Conservation (phyloP, 2,329 filamentous ascomycete genomes). For the Chrysoporthe austroafricana region DNA sequence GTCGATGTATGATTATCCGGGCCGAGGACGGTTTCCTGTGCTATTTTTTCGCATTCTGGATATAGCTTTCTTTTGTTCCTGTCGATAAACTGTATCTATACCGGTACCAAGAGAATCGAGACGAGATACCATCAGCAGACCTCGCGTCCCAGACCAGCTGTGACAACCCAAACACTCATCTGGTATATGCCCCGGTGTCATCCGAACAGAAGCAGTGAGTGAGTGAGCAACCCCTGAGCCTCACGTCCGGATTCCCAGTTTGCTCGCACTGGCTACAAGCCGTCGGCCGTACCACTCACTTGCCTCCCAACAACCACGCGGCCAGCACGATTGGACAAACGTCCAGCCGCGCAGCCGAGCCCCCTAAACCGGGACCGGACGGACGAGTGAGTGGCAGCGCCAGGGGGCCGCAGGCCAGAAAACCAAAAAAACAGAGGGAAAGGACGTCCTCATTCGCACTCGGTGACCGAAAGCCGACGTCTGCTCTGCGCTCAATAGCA, state of each 20-base stretch:
- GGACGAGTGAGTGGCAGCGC: neutral
- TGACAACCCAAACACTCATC: neutral
- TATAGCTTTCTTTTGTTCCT: slow-evolving; percentile 11
- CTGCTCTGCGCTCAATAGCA: neutral
- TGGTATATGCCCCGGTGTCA: too few relatives aligned
- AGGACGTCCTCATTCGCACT: neutral
- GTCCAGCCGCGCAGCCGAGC: neutral
- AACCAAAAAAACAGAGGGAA: neutral
- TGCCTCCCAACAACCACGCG: neutral
- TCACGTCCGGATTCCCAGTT: neutral
- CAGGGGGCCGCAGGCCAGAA: too few relatives aligned
- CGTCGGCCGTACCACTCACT: neutral
- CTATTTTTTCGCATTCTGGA: neutral
- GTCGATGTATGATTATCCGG: slow-evolving; percentile 16
- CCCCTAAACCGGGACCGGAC: neutral
- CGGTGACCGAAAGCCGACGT: slow-evolving; percentile 10
- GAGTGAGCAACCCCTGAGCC: slow-evolving; percentile 1
- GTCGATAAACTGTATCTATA: slow-evolving; percentile 17
- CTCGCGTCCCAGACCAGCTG: neutral
- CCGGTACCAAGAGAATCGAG: neutral
- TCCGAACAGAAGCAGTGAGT: too few relatives aligned
- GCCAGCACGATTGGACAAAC: neutral
- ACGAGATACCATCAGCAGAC: neutral
- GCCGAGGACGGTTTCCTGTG: neutral
- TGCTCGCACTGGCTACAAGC: slow-evolving; percentile 3